These are phyloP conservation scores for Fusarium protoensiforme DNA, from an alignment of 2,329 filamentous ascomycete species.

Conservation along the genomic window DNA sequence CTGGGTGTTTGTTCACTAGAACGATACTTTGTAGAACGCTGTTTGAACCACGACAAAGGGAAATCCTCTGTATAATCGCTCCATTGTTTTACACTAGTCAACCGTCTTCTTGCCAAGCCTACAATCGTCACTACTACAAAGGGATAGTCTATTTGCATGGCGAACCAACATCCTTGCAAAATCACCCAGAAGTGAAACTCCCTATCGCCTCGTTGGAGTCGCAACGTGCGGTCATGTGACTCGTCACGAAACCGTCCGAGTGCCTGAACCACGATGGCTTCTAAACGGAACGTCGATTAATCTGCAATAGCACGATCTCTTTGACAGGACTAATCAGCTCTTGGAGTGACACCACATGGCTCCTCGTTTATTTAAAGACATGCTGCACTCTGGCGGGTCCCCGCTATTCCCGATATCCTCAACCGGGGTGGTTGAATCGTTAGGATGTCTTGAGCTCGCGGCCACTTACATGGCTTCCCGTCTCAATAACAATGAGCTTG, in stretches of 20 bases:
- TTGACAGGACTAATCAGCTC: background rate
- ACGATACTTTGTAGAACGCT: background rate
- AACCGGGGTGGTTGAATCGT: background rate
- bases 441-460: slow-evolving; percentile 1
- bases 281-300: slow-evolving; percentile 17
- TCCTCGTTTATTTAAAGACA: slow-evolving; percentile 18
- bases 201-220: background rate
- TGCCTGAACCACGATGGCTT: background rate
- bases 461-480: background rate
- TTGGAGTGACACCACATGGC: background rate
- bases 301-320: slow-evolving; percentile 14
- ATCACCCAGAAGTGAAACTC: background rate
- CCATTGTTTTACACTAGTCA: background rate
- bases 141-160: background rate
- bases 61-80: background rate
- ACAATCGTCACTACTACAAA: background rate
- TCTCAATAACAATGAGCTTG: background rate
- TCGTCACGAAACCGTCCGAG: background rate
- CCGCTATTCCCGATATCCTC: slow-evolving; percentile 4
- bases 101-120: background rate
- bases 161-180: background rate
- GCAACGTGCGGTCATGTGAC: background rate
- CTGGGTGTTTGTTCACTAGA: background rate
- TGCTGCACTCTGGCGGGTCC: background rate
- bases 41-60: background rate